These are phyloP conservation scores for Hyphodiscus sp. DNA, from an alignment of 2,329 filamentous ascomycete species.

Conservation along the genomic window DNA sequence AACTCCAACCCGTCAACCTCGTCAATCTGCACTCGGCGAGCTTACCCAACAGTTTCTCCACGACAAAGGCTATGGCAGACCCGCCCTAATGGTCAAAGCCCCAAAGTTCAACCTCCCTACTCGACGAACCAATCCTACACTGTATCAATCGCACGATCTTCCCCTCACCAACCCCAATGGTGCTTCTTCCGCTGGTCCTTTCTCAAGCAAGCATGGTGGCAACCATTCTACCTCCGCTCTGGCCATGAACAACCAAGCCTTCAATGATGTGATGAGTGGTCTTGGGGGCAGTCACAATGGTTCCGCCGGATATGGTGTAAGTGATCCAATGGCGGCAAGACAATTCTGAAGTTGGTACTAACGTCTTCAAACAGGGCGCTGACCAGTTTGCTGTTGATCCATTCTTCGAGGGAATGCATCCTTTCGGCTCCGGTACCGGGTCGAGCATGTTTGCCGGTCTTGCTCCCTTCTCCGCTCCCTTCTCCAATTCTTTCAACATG, in stretches of 20 bases:
- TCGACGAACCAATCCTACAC: no score
- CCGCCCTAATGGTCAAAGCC: no score
- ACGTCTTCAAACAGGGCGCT: background rate
- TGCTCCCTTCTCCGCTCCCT: background rate
- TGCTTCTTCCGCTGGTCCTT: background rate
- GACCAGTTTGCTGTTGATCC: background rate
- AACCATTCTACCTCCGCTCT: background rate
- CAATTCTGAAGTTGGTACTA: background rate
- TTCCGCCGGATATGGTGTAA: background rate
- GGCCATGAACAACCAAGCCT: background rate
- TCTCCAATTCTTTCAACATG: background rate
- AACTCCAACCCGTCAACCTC: background rate
- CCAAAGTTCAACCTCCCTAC: no score
- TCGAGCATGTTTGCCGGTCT: background rate
- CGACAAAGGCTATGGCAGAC: background rate
- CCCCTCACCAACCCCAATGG: background rate
- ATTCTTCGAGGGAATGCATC: background rate
- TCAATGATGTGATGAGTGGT: background rate
- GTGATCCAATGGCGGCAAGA: background rate
- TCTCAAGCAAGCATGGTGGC: background rate
- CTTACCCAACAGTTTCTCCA: background rate
- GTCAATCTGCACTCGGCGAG: background rate
- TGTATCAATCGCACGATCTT: background rate
- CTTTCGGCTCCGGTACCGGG: background rate
- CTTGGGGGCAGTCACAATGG: background rate